Percentiles rank a stretch among this genome's conserved stretches.
Conservation (phyloP, 2,329 filamentous ascomycete species). For the Raffaelea ambrosiae region DNA sequence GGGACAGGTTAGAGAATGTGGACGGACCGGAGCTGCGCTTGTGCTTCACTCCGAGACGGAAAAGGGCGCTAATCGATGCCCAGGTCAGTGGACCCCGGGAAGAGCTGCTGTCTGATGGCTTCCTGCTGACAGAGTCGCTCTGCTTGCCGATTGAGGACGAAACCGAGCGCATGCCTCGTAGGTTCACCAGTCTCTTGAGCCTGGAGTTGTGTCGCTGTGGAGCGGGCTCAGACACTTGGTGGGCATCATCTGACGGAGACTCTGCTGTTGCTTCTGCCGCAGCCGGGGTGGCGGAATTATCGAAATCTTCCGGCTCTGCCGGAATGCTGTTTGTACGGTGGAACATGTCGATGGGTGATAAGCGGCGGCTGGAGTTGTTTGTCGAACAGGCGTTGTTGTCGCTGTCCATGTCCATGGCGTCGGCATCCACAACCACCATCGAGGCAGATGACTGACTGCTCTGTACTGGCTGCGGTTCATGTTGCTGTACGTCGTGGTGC, state of each 20-base stretch:
- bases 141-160: slow-evolving; percentile 20
- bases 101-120: slow-evolving; percentile 45
- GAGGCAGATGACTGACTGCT: neutral
- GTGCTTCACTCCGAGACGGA: slow-evolving; percentile 58
- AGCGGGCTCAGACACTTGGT: slow-evolving; percentile 5
- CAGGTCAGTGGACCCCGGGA: slow-evolving; percentile 44
- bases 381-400: neutral
- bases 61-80: slow-evolving; percentile 50
- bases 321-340: slow-evolving; percentile 41
- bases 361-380: slow-evolving; percentile 2
- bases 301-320: slow-evolving; percentile 15
- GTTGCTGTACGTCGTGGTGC: slow-evolving; percentile 2
- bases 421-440: neutral
- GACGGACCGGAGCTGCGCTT: slow-evolving; percentile 52
- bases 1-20: slow-evolving; percentile 86
- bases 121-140: slow-evolving; percentile 21
- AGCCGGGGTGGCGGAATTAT: neutral
- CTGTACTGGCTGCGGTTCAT: neutral
- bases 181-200: slow-evolving; percentile 6
- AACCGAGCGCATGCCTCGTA: slow-evolving; percentile 29
- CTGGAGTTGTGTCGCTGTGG: slow-evolving; percentile 8
- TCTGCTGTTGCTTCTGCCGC: neutral
- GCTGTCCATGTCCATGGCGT: neutral
- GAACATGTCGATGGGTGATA: slow-evolving; percentile 25
- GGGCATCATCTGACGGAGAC: slow-evolving; percentile 9